phyloP scores from a whole-genome alignment of 805 yeast species.

The Ogataea ramenticola region DNA sequence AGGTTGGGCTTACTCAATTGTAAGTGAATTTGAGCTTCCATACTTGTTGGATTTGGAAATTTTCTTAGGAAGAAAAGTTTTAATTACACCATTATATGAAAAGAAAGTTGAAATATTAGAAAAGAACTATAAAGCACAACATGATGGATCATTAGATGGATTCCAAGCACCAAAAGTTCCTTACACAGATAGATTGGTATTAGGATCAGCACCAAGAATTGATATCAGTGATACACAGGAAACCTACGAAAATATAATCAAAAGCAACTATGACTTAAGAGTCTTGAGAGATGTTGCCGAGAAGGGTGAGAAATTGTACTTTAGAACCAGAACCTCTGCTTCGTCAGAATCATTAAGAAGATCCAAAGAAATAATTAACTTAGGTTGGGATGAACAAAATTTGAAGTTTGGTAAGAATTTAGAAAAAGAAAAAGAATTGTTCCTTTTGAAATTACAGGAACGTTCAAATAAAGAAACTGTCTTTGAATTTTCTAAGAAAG shows the following conservation, averaged over 20 bases:
- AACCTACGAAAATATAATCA: conserved; percentile 52
- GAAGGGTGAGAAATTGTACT: conserved; percentile 84
- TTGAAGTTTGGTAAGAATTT: conserved; percentile 68
- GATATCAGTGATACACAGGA: conserved; percentile 70
- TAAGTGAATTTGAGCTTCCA: conserved; percentile 80
- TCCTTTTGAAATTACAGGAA: conserved; percentile 64
- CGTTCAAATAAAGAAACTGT: conserved; percentile 82
- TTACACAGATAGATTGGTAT: conserved; percentile 68
- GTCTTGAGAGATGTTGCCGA: conserved; percentile 62
- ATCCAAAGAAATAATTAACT: conserved; percentile 63
- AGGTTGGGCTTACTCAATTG: conserved; percentile 96
- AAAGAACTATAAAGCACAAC: conserved; percentile 33
- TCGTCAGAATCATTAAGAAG: conserved; percentile 81
- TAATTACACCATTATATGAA: conserved; percentile 64
- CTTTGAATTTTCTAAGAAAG: conserved; percentile 75
- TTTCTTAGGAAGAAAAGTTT: conserved; percentile 77
- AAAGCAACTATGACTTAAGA: conserved; percentile 60
- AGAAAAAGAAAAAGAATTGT: conserved; percentile 65
- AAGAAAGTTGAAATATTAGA: conserved; percentile 48
- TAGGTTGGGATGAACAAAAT: conserved; percentile 89
- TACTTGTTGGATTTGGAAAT: conserved; percentile 85
- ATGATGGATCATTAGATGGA: conserved; percentile 20
- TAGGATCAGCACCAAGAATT: conserved; percentile 76
- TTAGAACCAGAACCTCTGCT: conserved; percentile 81
- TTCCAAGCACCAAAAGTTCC: conserved; percentile 52